Base-by-base conservation (phyloP, 805 yeast species). In the Spathaspora hagerdaliae region DNA sequence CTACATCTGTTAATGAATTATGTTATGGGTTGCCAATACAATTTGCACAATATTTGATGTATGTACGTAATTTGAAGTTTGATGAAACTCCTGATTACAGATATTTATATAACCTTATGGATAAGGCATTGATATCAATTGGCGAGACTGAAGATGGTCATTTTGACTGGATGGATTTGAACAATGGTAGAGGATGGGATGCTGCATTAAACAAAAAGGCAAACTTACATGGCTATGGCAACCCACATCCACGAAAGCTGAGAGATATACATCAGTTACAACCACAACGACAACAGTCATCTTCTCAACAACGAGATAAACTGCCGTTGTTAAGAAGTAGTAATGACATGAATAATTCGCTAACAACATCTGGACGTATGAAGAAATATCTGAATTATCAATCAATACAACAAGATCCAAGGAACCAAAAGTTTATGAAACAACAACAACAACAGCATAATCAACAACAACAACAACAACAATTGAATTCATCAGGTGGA, bases 101-200 rank as follows among this genome's bases (percentile, higher is more conserved):
- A 53, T 88, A 87, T 56, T 81, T 90, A 64, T 77, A 94, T 45
- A 79, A 78, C 48, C 71, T 94, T 49, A 75, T 94, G 75, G 78
- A 88, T 52, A 82, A 87, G 49, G 94, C 90, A 0, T 69, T 94
- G 50, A 82, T 81, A 42, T 82, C 85, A 31, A 74, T 84, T 43
- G 85, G 83, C 41, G 87, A 83, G 50, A 85, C 82, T 42, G 57
- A 48, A 36, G 97, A 94, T 67, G 96, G 87, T 39, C 91, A 87
- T 59, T 94, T 90, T 67, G 99, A 94, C 72, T 94, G 99, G 99
- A 88, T 90, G 96, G 87, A 85, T 58, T 75, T 94, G 55, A 94
- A 94, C 63, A 88, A 87, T 46, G 98, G 98, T 49, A 83, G 84
- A 64, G 98, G 98, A 44, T 92, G 97, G 96, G 98, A 94, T 68